Percentiles rank a stretch among this genome's conserved stretches.
phyloP scores from a whole-genome alignment of 306 rosid genomes.

The Benincasa hispida region DNA sequence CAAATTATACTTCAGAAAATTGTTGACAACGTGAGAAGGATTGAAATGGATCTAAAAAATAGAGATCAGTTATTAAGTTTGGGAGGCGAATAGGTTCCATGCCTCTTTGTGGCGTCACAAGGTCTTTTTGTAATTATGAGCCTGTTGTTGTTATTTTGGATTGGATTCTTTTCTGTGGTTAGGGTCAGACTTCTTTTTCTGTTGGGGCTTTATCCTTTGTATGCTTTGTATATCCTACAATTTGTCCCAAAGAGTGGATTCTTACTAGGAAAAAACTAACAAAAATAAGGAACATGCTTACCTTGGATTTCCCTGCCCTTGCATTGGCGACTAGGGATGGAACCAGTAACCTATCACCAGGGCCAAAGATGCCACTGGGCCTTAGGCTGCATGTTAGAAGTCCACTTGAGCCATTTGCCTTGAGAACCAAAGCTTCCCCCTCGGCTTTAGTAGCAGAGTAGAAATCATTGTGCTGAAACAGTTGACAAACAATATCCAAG shows the following conservation, averaged over 20 bases:
- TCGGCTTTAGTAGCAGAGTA: slow-evolving; percentile 90
- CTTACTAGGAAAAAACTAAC: background rate
- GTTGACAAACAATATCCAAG: slow-evolving; percentile 3
- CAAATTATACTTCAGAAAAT: background rate
- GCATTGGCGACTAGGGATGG: slow-evolving; percentile 75
- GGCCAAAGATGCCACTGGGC: slow-evolving; percentile 93
- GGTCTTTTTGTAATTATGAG: no score
- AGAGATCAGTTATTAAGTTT: no score
- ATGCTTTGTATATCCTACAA: no score
- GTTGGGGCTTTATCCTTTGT: no score
- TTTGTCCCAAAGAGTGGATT: background rate
- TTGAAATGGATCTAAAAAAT: no score
- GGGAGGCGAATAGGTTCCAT: no score
- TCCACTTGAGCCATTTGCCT: slow-evolving; percentile 68
- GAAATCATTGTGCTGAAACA: slow-evolving; percentile 75
- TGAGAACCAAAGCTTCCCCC: slow-evolving; percentile 70
- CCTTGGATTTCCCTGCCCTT: slow-evolving; percentile 88
- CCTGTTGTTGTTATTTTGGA: no score
- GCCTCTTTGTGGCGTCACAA: no score
- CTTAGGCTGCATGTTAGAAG: slow-evolving; percentile 89
- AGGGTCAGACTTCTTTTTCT: no score
- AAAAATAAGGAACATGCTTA: slow-evolving; percentile 14
- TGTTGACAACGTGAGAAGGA: background rate
- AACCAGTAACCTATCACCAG: slow-evolving; percentile 78
- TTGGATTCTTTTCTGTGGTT: no score